Evolutionary conservation across 768 basidiomycete species (phyloP), one percentile per base, ranked within the genome.

Genomic region (Hortiboletus campestris): DNA sequence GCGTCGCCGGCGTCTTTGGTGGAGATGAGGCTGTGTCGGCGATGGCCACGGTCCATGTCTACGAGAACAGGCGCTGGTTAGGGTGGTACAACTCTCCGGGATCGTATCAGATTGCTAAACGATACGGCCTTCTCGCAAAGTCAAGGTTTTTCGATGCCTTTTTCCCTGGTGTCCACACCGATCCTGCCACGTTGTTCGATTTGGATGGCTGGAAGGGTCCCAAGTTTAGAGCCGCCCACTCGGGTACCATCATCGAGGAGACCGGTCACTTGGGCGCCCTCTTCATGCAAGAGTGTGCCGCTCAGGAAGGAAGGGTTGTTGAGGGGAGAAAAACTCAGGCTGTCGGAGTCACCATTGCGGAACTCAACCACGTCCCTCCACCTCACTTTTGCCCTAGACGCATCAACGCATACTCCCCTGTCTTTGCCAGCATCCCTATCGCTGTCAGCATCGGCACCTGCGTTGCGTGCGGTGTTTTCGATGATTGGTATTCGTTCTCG

Each of bases 41-140:
- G 20, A 75, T 76, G 70, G 66, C 68, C 1, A 72, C 72, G 2
- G 67, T 76, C 14, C 75, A 75, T 46, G 54, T 76, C 17, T 72
- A 66, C 51, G 61, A 66, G 49, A 64, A 66, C 9, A 67, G 71
- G 44, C 66, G 58, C 28, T 75, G 66, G 69, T 38, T 76, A 14
- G 74, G 74, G 6, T 76, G 73, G 70, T 76, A 75, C 38, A 75
- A 76, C 38, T 60, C 75, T 12, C 74, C 74, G 3, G 74, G 74
- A 14, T 72, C 74, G 12, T 74, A 72, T 51, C 55, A 59, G 22
- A 65, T 76, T 10, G 75, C 71, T 10, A 75, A 64, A 52, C 63
- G 66, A 38, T 75, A 70, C 9, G 68, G 66, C 8, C 61, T 63
- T 38, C 70, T 74, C 10, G 70, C 73, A 29, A 66, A 61, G 25